Base-by-base conservation (phyloP, 306 rosid genomes). In the Vicia sativa region DNA sequence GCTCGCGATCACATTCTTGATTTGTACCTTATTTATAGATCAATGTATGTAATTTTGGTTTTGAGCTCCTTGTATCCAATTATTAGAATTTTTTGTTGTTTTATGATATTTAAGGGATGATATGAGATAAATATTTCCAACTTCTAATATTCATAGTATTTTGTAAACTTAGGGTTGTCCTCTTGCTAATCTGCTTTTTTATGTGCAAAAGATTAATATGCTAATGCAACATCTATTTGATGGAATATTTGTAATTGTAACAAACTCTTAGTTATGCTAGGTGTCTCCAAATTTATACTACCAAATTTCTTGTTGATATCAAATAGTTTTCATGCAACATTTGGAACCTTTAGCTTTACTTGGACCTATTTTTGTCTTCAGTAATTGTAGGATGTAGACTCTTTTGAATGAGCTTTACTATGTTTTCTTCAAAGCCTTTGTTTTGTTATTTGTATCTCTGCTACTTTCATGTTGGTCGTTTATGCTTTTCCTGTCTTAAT, bases 1-100 rank as follows among this genome's bases (percentile, higher is more conserved):
- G 90, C 67, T 89, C 99, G 26, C 78, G 97, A 15, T 82, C 99
- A n/a, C 97, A 87, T 74, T 83, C 99, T 70, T 95, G 87, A 95
- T 74, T 45, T 58, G 62, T 70, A 45, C 19, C 19, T 12, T 65
- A 54, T 65, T 15, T 46, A 38, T 57, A 31, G 68, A 34, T 68
- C 85, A 62, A 18, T 29, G 72, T 72, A 62, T 14, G 54, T 77
- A 58, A 37, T 46, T 34, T 50, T 64, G n/a, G 19, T 81, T 58
- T 42, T n/a, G 67, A 67, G 81, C 52, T 62, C 53, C 50, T 12
- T 53, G 57, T 18, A 44, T 35, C 12, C 15, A 26, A 62, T 49
- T 69, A 16, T 56, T 48, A 13, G 52, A 25, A 43, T 68, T 66
- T 66, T 68, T 68, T 45, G 57, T 23, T 28, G 66, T 37, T 48